Evolutionary conservation across 1,139 yeast species (phyloP).

Genomic region (Taphrina deformans): DNA sequence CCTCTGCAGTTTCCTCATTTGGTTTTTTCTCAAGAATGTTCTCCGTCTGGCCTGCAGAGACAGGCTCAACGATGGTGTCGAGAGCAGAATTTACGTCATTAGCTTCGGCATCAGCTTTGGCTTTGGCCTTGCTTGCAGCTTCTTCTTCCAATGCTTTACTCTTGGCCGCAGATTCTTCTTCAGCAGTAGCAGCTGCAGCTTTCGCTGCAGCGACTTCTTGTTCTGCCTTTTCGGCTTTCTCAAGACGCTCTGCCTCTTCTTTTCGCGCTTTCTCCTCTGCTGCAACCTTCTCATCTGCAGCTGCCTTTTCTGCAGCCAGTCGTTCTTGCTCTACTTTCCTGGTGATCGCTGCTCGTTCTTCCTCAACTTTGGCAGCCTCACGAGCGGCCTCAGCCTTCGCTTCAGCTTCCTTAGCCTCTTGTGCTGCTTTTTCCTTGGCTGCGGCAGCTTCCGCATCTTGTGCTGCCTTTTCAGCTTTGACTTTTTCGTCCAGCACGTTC

Average conservation of each 20-base stretch:
- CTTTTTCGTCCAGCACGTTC: background rate
- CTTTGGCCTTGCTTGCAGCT: conserved; percentile 27
- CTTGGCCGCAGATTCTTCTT: conserved; percentile 25
- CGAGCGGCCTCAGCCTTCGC: conserved; percentile 31
- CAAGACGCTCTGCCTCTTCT: conserved; percentile 23
- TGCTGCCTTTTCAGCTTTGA: conserved; percentile 35
- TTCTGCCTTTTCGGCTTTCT: conserved; percentile 33
- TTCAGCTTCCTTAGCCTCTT: conserved; percentile 35
- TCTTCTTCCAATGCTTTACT: conserved; percentile 15
- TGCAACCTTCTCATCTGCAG: conserved; percentile 31
- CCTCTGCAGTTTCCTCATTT: conserved; percentile 14
- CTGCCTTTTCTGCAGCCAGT: conserved; percentile 21
- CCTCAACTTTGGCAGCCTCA: conserved; percentile 27
- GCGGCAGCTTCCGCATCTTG: conserved; percentile 39
- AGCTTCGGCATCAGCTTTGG: conserved; percentile 19
- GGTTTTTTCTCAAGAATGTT: conserved; percentile 36
- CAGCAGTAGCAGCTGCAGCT: conserved; percentile 30
- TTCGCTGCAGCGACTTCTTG: conserved; percentile 27
- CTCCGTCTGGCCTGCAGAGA: conserved; percentile 36
- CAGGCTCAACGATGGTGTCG: conserved; percentile 38
- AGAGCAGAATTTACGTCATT: conserved; percentile 35
- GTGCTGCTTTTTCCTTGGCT: conserved; percentile 39
- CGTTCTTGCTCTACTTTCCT: conserved; percentile 35
- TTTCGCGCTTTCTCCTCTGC: conserved; percentile 22
- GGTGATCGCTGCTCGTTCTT: conserved; percentile 38